Evolutionary conservation across 2,329 filamentous ascomycete species (phyloP).

Genomic region (Fusarium subtropicale): DNA sequence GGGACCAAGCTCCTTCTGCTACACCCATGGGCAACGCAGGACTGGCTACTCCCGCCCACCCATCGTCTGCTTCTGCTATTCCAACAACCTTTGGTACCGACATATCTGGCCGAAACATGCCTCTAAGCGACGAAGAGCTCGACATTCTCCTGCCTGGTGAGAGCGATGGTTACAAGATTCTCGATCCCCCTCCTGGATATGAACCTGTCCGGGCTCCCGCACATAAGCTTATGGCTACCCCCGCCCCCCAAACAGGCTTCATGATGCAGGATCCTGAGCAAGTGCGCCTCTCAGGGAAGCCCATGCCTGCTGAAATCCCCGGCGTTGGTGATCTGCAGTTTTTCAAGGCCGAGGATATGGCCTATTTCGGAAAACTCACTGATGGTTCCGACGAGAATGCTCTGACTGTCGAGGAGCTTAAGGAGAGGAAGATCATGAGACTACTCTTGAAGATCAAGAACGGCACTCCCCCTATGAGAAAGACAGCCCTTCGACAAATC

Average conservation of each 20-base stretch:
- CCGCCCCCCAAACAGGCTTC: slow-evolving; percentile 84
- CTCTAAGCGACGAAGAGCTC: slow-evolving; percentile 92
- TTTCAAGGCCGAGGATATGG: slow-evolving; percentile 98
- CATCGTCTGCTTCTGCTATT: slow-evolving; percentile 66
- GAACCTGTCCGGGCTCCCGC: slow-evolving; percentile 82
- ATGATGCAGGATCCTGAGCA: slow-evolving; percentile 98
- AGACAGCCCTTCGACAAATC: slow-evolving; percentile 95
- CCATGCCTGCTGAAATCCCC: slow-evolving; percentile 93
- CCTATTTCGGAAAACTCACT: slow-evolving; percentile 97
- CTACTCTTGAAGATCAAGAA: slow-evolving; percentile 98
- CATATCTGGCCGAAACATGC: slow-evolving; percentile 80
- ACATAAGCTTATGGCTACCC: slow-evolving; percentile 79
- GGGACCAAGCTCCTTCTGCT: slow-evolving; percentile 89
- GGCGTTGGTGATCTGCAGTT: slow-evolving; percentile 97
- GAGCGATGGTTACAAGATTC: slow-evolving; percentile 89
- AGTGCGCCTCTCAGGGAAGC: slow-evolving; percentile 83
- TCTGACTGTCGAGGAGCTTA: slow-evolving; percentile 93
- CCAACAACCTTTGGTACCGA: slow-evolving; percentile 83
- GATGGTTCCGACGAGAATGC: slow-evolving; percentile 93
- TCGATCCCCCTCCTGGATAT: slow-evolving; percentile 92
- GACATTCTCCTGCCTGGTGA: slow-evolving; percentile 90
- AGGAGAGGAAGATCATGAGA: slow-evolving; percentile 98
- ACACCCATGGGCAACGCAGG: slow-evolving; percentile 80
- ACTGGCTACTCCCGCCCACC: slow-evolving; percentile 82
- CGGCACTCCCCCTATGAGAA: slow-evolving; percentile 97